Evolutionary conservation across 73 alveolate species (phyloP).

Genomic region (Blepharisma japonicum): DNA sequence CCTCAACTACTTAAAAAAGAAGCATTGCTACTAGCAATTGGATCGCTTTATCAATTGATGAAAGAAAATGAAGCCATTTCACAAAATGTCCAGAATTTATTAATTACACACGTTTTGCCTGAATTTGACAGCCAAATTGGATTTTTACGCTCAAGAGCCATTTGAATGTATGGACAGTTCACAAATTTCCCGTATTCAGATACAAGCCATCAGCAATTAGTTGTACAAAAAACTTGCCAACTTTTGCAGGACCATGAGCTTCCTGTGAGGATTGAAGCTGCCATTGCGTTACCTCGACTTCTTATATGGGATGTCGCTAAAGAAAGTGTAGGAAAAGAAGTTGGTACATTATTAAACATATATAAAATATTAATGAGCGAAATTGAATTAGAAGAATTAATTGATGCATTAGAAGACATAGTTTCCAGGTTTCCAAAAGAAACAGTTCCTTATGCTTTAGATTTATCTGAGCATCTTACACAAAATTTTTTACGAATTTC

Average conservation of each 20-base stretch:
- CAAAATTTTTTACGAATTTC: slow-evolving; percentile 4
- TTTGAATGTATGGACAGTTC: slow-evolving; percentile 62
- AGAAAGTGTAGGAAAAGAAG: slow-evolving; percentile 41
- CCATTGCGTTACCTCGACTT: slow-evolving; percentile 47
- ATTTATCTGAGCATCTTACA: slow-evolving; percentile 38
- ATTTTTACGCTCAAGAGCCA: slow-evolving; percentile 51
- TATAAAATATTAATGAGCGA: slow-evolving; percentile 50
- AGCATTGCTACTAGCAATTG: slow-evolving; percentile 42
- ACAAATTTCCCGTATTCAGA: slow-evolving; percentile 35
- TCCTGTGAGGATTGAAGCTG: slow-evolving; percentile 65
- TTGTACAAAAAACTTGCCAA: slow-evolving; percentile 41
- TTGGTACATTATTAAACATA: slow-evolving; percentile 35
- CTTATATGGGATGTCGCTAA: slow-evolving; percentile 37
- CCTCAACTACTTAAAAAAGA: slow-evolving; percentile 32
- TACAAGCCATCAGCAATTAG: slow-evolving; percentile 36
- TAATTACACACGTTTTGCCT: slow-evolving; percentile 39
- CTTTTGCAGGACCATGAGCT: slow-evolving; percentile 42
- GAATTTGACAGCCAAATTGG: slow-evolving; percentile 42
- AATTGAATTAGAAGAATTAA: slow-evolving; percentile 64
- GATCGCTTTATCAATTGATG: slow-evolving; percentile 41
- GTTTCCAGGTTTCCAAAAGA: slow-evolving; percentile 50
- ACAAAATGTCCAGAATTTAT: slow-evolving; percentile 38
- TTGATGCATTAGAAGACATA: slow-evolving; percentile 63
- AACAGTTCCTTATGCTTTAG: slow-evolving; percentile 58
- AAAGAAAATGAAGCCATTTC: slow-evolving; percentile 29